phyloP scores from a whole-genome alignment of 1,284 basidiomycete genomes.

The Somion occarium region DNA sequence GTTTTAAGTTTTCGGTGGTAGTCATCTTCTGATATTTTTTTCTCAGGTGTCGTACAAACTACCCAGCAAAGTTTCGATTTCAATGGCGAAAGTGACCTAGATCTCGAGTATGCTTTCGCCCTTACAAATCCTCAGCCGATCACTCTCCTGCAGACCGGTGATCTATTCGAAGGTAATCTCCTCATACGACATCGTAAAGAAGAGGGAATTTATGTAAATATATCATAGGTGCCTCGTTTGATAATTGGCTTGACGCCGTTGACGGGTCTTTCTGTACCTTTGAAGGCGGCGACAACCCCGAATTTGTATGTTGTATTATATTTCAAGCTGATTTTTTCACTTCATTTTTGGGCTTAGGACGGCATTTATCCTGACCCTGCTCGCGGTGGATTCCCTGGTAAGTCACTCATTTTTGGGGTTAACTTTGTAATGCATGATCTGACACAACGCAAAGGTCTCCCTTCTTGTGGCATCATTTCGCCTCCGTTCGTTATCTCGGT shows the following conservation, averaged over 20 bases:
- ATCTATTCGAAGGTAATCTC: constrained; percentile 33
- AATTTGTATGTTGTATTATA: constrained; percentile 10
- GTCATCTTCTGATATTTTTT: constrained; percentile 4
- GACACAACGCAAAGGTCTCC: constrained; percentile 24
- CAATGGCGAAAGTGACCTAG: constrained; percentile 54
- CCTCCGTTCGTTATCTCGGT: constrained; percentile 37
- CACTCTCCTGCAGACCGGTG: constrained; percentile 45
- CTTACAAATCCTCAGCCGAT: constrained; percentile 39
- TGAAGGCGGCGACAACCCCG: constrained; percentile 55
- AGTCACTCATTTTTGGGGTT: constrained; percentile 10
- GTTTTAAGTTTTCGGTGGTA: not conserved
- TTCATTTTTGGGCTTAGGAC: constrained; percentile 29
- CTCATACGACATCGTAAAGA: not conserved
- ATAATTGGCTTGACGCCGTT: constrained; percentile 42
- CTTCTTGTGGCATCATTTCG: constrained; percentile 34
- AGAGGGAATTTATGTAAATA: not conserved
- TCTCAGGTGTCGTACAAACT: constrained; percentile 28
- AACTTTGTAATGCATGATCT: not conserved
- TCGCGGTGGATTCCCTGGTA: constrained; percentile 40
- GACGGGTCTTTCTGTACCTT: constrained; percentile 54
- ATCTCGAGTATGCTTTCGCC: constrained; percentile 46
- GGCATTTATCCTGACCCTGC: constrained; percentile 47
- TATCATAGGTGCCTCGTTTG: constrained; percentile 37
- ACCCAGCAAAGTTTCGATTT: constrained; percentile 30
- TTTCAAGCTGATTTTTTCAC: not conserved